Evolutionary conservation across 2,329 filamentous ascomycete species (phyloP).

Genomic region (Microdochium paspali): DNA sequence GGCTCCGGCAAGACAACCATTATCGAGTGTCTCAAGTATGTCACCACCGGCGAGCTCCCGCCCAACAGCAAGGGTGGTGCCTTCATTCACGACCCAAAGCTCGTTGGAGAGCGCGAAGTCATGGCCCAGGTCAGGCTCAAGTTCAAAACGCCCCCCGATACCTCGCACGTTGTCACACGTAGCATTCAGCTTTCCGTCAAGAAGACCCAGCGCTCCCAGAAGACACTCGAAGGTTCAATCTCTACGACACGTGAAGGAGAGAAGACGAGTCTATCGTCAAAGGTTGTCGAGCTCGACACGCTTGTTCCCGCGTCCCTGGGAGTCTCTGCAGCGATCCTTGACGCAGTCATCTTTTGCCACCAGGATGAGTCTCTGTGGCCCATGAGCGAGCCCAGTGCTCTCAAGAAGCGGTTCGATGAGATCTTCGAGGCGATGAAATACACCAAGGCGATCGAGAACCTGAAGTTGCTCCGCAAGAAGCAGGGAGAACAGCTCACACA

Average conservation of each 20-base stretch:
- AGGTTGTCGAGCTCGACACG: slow-evolving; percentile 71
- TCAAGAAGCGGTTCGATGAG: slow-evolving; percentile 94
- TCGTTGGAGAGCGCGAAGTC: slow-evolving; percentile 80
- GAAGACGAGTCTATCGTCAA: slow-evolving; percentile 66
- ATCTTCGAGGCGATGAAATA: slow-evolving; percentile 98
- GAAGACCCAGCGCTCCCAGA: slow-evolving; percentile 66
- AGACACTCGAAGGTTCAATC: slow-evolving; percentile 76
- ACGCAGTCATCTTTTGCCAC: slow-evolving; percentile 96
- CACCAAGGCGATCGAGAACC: slow-evolving; percentile 92
- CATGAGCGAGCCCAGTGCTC: slow-evolving; percentile 71
- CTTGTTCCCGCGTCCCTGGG: slow-evolving; percentile 81
- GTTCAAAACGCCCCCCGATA: slow-evolving; percentile 70
- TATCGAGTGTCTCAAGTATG: slow-evolving; percentile 98
- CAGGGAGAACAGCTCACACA: slow-evolving; percentile 67
- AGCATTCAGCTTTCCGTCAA: slow-evolving; percentile 81
- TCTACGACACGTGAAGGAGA: slow-evolving; percentile 72
- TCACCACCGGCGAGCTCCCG: slow-evolving; percentile 85
- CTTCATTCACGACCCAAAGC: slow-evolving; percentile 96
- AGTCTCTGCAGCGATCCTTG: slow-evolving; percentile 81
- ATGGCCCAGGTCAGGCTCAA: slow-evolving; percentile 84
- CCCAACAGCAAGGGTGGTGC: slow-evolving; percentile 85
- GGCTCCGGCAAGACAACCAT: slow-evolving; percentile 98
- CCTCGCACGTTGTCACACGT: slow-evolving; percentile 73
- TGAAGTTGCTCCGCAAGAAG: slow-evolving; percentile 77
- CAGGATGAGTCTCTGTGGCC: slow-evolving; percentile 98